A percentile compares a stretch with the other conserved stretches of the same genome.
These are phyloP conservation scores for Psidium guajava DNA, from an alignment of 345 rosid genomes.

Conservation along the genomic window DNA sequence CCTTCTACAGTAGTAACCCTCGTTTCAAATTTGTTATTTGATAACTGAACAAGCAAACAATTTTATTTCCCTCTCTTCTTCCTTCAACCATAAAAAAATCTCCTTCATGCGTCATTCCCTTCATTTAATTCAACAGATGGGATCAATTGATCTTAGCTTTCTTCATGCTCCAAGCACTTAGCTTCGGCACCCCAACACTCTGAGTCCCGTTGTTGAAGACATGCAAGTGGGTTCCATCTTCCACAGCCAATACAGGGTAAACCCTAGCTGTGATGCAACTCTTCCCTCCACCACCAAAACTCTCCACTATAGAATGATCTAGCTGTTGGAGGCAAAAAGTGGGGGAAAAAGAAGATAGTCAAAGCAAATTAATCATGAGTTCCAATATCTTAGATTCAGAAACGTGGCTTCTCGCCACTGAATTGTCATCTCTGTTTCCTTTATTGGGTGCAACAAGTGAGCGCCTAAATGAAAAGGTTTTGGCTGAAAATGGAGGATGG, in stretches of 20 bases:
- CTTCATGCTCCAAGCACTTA: slow-evolving; percentile 75
- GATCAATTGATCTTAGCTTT: slow-evolving; percentile 28
- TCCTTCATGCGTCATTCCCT: background rate
- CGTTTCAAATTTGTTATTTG: background rate
- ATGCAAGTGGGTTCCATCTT: slow-evolving; percentile 27
- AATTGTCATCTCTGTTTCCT: background rate
- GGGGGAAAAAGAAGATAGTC: no score
- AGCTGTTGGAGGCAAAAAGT: slow-evolving; percentile 21
- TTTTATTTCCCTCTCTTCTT: background rate
- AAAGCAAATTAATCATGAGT: background rate
- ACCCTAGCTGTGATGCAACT: slow-evolving; percentile 66
- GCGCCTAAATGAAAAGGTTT: background rate
- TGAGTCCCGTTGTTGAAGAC: slow-evolving; percentile 56
- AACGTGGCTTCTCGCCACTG: background rate
- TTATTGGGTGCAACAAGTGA: background rate
- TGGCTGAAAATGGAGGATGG: background rate
- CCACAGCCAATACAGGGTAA: slow-evolving; percentile 49
- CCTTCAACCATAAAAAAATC: background rate
- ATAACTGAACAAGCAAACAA: background rate
- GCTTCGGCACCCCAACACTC: slow-evolving; percentile 20
- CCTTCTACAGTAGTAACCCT: background rate
- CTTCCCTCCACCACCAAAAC: slow-evolving; percentile 69
- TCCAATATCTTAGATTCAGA: background rate
- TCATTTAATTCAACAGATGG: background rate
- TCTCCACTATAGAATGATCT: slow-evolving; percentile 77